Evolutionary conservation across 768 basidiomycete species (phyloP).

Genomic region (Saitozyma sp.): DNA sequence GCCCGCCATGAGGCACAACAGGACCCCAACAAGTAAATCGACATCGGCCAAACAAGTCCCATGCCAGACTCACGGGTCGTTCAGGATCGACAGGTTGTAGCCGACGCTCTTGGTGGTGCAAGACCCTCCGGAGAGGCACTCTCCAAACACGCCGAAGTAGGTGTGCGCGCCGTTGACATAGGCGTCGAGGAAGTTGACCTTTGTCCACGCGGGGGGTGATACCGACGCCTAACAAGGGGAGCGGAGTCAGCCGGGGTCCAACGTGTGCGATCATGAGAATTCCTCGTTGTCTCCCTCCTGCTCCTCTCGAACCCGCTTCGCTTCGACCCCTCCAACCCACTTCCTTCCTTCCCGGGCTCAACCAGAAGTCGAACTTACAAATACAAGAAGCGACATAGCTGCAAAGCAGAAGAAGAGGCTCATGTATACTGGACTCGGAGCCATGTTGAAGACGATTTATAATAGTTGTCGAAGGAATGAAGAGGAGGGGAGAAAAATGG

Average conservation of each 20-base stretch:
- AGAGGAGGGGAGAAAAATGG: too few relatives aligned
- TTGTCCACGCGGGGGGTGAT: constrained; percentile 72
- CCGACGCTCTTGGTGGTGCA: constrained; percentile 58
- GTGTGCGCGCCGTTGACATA: constrained; percentile 53
- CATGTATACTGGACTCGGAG: constrained; percentile 34
- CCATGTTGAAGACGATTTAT: constrained; percentile 1
- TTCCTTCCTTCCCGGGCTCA: too few relatives aligned
- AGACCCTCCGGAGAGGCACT: constrained; percentile 45
- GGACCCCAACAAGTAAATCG: too few relatives aligned
- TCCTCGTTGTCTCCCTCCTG: too few relatives aligned
- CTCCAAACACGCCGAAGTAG: constrained; percentile 76
- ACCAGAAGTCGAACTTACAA: constrained; percentile 58
- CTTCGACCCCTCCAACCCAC: too few relatives aligned
- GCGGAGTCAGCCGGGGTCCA: background rate
- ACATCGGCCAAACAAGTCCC: too few relatives aligned
- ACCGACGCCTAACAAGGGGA: constrained; percentile 57
- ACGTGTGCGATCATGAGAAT: constrained; percentile 1
- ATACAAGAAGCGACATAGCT: constrained; percentile 64
- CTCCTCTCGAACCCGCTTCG: too few relatives aligned
- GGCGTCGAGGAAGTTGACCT: constrained; percentile 67
- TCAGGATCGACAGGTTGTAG: constrained; percentile 57
- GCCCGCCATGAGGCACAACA: too few relatives aligned
- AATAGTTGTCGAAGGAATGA: constrained; percentile 4
- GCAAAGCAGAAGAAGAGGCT: constrained; percentile 72
- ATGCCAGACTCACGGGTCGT: too few relatives aligned